These are phyloP conservation scores for Clathrus columnatus DNA, from an alignment of 768 basidiomycete genomes.

Conservation along the genomic window DNA sequence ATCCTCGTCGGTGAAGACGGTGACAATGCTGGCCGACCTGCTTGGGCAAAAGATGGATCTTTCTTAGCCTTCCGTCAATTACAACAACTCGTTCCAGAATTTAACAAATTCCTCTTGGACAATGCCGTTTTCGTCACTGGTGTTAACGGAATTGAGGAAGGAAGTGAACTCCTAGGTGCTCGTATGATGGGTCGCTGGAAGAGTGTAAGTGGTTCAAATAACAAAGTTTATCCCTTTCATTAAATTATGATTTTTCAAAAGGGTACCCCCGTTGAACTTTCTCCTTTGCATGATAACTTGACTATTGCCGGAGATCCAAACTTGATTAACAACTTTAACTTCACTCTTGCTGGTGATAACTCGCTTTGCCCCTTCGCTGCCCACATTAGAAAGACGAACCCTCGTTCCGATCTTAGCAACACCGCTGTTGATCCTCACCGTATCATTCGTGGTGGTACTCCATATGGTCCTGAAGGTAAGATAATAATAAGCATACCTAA, in stretches of 20 bases:
- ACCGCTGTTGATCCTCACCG: conserved; percentile 15
- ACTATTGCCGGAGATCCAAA: conserved; percentile 18
- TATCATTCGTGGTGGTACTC: conserved; percentile 42
- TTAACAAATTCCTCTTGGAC: conserved; percentile 35
- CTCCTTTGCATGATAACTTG: conserved; percentile 20
- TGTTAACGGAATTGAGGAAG: conserved; percentile 28
- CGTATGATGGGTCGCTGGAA: conserved; percentile 49
- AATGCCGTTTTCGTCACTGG: conserved; percentile 16
- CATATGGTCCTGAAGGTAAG: conserved; percentile 39
- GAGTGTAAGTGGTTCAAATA: conserved; percentile 18
- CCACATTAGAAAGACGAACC: conserved; percentile 23
- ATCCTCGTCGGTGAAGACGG: conserved; percentile 37
- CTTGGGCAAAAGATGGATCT: conserved; percentile 42
- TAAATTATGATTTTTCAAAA: not conserved
- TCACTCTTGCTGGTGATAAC: conserved; percentile 11
- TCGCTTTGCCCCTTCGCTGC: conserved; percentile 24
- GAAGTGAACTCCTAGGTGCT: conserved; percentile 43
- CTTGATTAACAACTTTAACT: conserved; percentile 24
- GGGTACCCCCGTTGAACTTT: conserved; percentile 22
- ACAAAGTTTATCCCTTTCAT: not conserved
- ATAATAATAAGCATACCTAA: not conserved
- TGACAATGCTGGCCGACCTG: conserved; percentile 27
- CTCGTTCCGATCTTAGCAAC: conserved; percentile 19
- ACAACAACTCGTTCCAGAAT: conserved; percentile 35
- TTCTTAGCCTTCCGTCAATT: conserved; percentile 34